These are phyloP conservation scores for Metarhizium rileyi DNA, from an alignment of 2,329 filamentous ascomycete genomes.

Conservation along the genomic window DNA sequence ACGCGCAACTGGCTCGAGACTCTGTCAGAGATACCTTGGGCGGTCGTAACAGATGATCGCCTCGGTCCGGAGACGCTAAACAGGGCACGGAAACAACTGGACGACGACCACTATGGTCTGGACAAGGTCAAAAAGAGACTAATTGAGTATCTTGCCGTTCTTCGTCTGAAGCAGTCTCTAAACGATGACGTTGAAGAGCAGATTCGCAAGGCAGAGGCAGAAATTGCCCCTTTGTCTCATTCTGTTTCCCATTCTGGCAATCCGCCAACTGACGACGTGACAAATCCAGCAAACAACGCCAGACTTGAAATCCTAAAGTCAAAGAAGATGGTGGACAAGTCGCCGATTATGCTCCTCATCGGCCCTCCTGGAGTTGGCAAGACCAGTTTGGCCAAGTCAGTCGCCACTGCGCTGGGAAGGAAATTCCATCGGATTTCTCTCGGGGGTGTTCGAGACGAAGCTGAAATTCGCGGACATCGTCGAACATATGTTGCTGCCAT, in stretches of 20 bases:
- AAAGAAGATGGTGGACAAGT: conserved; percentile 86
- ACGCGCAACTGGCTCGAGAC: conserved; percentile 91
- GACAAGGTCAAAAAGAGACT: conserved; percentile 96
- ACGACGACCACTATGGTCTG: conserved; percentile 92
- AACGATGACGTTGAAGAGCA: conserved; percentile 76
- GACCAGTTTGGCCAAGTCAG: conserved; percentile 86
- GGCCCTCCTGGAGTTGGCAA: conserved; percentile 94
- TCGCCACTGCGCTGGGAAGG: conserved; percentile 82
- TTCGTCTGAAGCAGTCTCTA: conserved; percentile 85
- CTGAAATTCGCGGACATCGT: conserved; percentile 89
- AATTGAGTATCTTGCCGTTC: conserved; percentile 90
- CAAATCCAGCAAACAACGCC: conserved; percentile 32
- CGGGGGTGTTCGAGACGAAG: conserved; percentile 90
- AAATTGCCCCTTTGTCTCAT: conserved; percentile 43
- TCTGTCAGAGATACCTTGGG: conserved; percentile 88
- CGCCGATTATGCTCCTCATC: conserved; percentile 85
- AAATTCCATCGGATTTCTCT: conserved; percentile 97
- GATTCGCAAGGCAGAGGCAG: conserved; percentile 57
- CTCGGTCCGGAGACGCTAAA: conserved; percentile 71
- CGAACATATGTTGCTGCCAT: conserved; percentile 98
- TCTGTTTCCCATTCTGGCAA: conserved; percentile 24
- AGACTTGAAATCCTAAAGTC: conserved; percentile 69
- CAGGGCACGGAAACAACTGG: conserved; percentile 77
- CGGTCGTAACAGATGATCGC: conserved; percentile 71
- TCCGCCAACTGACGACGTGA: neutral